These are phyloP conservation scores for Diaporthe sp. DNA, from an alignment of 2,329 filamentous ascomycete genomes.

Conservation along the genomic window DNA sequence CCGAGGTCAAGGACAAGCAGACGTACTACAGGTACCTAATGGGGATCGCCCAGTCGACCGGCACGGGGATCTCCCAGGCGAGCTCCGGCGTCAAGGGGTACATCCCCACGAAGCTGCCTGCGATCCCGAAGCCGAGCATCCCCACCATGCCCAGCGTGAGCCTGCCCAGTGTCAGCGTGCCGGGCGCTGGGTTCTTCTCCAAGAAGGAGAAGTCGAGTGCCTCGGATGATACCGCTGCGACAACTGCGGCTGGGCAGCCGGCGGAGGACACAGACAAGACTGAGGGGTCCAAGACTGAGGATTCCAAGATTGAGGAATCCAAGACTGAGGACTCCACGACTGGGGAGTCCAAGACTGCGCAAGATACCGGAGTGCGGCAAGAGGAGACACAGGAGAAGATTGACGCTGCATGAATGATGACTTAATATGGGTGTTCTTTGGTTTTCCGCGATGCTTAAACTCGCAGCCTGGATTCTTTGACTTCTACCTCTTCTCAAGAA, in stretches of 20 bases:
- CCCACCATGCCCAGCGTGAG: slow-evolving; percentile 45
- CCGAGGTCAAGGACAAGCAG: slow-evolving; percentile 51
- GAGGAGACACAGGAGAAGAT: neutral
- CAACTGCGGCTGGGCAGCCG: neutral
- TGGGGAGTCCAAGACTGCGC: neutral
- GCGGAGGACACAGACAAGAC: neutral
- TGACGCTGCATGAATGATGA: neutral
- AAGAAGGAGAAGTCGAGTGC: slow-evolving; percentile 40
- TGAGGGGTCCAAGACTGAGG: neutral
- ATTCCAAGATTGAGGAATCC: neutral
- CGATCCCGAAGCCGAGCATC: slow-evolving; percentile 49
- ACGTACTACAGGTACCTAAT: slow-evolving; percentile 66
- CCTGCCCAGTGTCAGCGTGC: slow-evolving; percentile 42
- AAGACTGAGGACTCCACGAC: neutral
- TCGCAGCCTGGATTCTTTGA: neutral
- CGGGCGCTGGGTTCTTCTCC: slow-evolving; percentile 36
- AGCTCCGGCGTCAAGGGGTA: slow-evolving; percentile 61
- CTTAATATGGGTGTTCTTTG: neutral
- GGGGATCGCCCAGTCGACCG: slow-evolving; percentile 61
- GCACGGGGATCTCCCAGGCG: slow-evolving; percentile 56
- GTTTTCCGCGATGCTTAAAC: neutral
- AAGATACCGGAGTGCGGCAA: neutral
- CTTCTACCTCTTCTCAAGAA: neutral
- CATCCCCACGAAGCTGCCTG: slow-evolving; percentile 59
- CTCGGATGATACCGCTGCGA: neutral